A percentile compares a stretch with the other conserved stretches of the same genome.
phyloP scores from a whole-genome alignment of 192 early-diverging fungal species.

The Obelidium mucronatum region DNA sequence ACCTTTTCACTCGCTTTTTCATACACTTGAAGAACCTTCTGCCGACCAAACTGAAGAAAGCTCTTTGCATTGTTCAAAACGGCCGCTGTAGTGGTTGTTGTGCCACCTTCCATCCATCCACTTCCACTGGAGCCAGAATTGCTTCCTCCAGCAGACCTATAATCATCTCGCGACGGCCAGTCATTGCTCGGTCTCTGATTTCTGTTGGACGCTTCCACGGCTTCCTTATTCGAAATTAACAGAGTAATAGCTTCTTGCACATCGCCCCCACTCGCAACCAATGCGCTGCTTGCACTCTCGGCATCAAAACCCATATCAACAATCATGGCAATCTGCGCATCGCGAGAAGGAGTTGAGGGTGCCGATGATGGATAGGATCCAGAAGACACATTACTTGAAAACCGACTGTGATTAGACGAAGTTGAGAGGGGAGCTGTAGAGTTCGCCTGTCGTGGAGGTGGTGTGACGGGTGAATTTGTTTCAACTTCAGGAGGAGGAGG shows the following conservation, averaged over 20 bases:
- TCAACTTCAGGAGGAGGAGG: background rate
- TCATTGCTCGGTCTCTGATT: background rate
- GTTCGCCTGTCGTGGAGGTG: background rate
- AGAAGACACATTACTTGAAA: background rate
- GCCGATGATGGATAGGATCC: background rate
- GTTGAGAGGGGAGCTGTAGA: background rate
- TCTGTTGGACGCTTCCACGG: constrained; percentile 4
- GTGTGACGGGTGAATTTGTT: background rate
- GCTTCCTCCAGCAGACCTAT: background rate
- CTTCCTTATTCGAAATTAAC: constrained; percentile 42
- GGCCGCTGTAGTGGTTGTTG: constrained; percentile 62
- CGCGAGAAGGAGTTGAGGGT: background rate
- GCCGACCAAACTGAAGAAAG: constrained; percentile 56
- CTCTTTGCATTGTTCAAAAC: constrained; percentile 73
- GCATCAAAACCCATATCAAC: constrained; percentile 82
- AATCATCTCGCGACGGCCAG: background rate
- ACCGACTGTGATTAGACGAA: background rate
- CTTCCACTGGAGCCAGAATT: background rate
- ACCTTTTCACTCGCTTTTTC: constrained; percentile 68
- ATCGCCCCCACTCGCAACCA: constrained; percentile 72
- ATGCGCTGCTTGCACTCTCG: constrained; percentile 68
- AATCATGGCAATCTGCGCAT: constrained; percentile 66
- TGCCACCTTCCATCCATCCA: constrained; percentile 44
- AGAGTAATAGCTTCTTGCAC: constrained; percentile 61
- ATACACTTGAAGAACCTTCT: constrained; percentile 67